Evolutionary conservation across 2,329 filamentous ascomycete genomes (phyloP).

Genomic region (Nigrospora osmanthi): DNA sequence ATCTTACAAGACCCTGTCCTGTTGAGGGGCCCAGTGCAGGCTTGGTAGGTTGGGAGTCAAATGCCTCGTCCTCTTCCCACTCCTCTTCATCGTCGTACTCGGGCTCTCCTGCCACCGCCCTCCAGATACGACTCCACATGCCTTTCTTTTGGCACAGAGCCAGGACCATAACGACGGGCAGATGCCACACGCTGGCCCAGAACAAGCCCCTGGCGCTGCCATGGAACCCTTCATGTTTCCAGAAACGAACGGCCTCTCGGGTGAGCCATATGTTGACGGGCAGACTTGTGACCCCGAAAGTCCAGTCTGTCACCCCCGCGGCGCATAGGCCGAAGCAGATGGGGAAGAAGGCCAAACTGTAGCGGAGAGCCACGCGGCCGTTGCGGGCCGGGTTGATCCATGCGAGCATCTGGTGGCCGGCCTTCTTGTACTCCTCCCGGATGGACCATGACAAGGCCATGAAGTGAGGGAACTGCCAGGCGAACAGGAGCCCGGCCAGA

Average conservation of each 20-base stretch:
- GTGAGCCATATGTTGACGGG: slow-evolving; percentile 82
- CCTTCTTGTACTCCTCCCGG: slow-evolving; percentile 75
- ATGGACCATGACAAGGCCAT: slow-evolving; percentile 89
- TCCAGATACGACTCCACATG: slow-evolving; percentile 78
- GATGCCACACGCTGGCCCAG: slow-evolving; percentile 96
- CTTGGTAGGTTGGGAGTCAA: no score
- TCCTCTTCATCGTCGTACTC: slow-evolving; percentile 44
- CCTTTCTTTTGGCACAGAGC: slow-evolving; percentile 92
- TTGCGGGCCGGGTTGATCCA: slow-evolving; percentile 87
- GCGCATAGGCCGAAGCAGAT: slow-evolving; percentile 76
- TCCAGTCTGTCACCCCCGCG: slow-evolving; percentile 75
- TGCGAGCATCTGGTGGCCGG: slow-evolving; percentile 64
- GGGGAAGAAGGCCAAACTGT: slow-evolving; percentile 78
- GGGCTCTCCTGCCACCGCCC: slow-evolving; percentile 51
- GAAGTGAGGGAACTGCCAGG: slow-evolving; percentile 98
- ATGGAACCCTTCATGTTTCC: slow-evolving; percentile 66
- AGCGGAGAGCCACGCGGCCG: slow-evolving; percentile 77
- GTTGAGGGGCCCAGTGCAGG: no score
- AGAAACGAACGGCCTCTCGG: slow-evolving; percentile 74
- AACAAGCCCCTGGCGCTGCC: slow-evolving; percentile 81
- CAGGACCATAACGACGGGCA: slow-evolving; percentile 82
- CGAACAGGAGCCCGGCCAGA: slow-evolving; percentile 73
- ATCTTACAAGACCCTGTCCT: no score
- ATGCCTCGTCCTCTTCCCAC: slow-evolving; percentile 46
- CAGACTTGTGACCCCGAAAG: slow-evolving; percentile 72